Conservation (phyloP, 2,329 filamentous ascomycete genomes). For the Bipolaris cookei region DNA sequence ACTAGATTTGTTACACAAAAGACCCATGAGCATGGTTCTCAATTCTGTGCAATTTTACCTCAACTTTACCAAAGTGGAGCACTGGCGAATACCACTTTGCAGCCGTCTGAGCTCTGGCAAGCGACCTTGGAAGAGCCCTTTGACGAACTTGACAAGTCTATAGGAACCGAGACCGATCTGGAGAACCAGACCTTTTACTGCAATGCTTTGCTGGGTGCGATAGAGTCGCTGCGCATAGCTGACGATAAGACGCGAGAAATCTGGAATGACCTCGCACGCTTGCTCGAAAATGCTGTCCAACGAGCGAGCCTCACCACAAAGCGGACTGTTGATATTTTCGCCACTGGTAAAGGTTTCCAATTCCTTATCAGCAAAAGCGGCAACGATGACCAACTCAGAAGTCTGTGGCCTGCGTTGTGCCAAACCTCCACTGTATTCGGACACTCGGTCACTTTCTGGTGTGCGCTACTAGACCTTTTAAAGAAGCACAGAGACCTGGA, state of each 20-base stretch:
- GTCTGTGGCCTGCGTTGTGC: conserved; percentile 69
- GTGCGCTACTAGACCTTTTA: conserved; percentile 62
- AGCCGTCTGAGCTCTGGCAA: conserved; percentile 41
- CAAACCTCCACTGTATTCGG: conserved; percentile 71
- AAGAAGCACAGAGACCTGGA: conserved; percentile 62
- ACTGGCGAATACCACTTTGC: conserved; percentile 26
- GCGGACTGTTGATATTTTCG: conserved; percentile 59
- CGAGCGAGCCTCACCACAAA: conserved; percentile 1
- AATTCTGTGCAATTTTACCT: conserved; percentile 43
- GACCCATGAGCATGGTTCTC: conserved; percentile 39
- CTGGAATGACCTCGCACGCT: conserved; percentile 27
- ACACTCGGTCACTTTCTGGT: conserved; percentile 53
- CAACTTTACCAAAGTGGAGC: conserved; percentile 32
- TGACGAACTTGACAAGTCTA: conserved; percentile 55
- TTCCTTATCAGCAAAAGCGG: conserved; percentile 69
- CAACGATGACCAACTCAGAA: conserved; percentile 56
- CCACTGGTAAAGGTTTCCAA: conserved; percentile 75
- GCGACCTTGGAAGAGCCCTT: conserved; percentile 69
- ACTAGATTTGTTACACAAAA: conserved; percentile 69
- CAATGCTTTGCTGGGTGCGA: conserved; percentile 40
- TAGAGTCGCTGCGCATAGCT: conserved; percentile 30
- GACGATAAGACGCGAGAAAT: conserved; percentile 30
- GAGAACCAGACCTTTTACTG: conserved; percentile 31
- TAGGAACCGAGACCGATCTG: conserved; percentile 15
- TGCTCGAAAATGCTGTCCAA: conserved; percentile 29